Evolutionary conservation across 768 basidiomycete genomes (phyloP), one percentile per base, ranked within the genome.

Genomic region (Kwoniella europaea): DNA sequence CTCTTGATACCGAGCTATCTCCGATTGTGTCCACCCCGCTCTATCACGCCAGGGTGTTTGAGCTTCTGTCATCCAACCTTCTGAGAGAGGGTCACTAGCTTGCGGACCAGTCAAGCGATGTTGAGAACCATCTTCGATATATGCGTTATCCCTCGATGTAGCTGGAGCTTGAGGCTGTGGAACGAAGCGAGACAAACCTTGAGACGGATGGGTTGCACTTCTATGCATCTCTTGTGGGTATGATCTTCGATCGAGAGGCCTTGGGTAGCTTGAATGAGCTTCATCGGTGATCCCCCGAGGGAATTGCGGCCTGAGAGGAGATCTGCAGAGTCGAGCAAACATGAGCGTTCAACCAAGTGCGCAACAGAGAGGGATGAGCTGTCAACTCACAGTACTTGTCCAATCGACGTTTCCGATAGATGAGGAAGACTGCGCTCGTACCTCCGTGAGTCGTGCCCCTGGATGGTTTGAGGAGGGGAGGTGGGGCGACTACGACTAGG

Each of bases 321-420:
- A 61, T 43, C 59, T 61, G 41, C 18, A 56, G 6, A 35, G 35
- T 29, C 57, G 41, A 29, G 15, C 4, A 15, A 5, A 29, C 16
- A 41, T 59, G 27, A 59, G 57, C 57, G 35, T 12, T 42, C 15
- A 59, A 52, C 16, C 15, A 15, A 15, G 15, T 59, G 0, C 15
- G 41, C 2, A 61, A 15, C 59, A 44, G 59, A 18, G n/a, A 43
- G 15, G 0, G 41, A 43, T 15, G 29, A 16, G 29, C 57, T 29
- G 15, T 59, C 27, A 20, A 61, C 59, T 61, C 20, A 61, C 59
- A 61, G 42, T 13, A n/a, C 59, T 24, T 61, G 59, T 16, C 59
- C 59, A 27, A 61, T 42, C 12, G 59, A 43, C 4, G 59, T 61
- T n/a, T 61, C 59, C 20, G 59, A 61, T 12, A 61, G n/a, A 61